Conservation (phyloP, 805 yeast species). For the Torulaspora quercuum region DNA sequence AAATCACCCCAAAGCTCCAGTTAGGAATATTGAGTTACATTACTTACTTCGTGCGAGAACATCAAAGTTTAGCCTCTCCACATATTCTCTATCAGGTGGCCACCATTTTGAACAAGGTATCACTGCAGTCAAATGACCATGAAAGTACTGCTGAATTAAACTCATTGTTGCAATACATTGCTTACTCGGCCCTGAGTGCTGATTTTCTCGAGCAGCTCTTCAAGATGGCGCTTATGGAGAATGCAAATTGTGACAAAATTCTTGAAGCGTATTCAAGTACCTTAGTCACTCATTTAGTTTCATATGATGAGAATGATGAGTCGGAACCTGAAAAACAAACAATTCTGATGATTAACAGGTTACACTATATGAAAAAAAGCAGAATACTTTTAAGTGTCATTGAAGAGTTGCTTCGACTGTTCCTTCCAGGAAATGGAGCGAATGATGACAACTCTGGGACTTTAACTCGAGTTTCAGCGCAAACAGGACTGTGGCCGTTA, state of each 20-base stretch:
- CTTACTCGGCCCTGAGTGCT: constrained; percentile 1
- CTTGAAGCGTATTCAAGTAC: constrained; percentile 1
- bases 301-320: neutral
- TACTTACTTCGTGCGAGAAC: neutral
- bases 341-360: neutral
- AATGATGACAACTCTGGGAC: constrained; percentile 1
- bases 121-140: constrained; percentile 3
- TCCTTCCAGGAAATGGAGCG: neutral
- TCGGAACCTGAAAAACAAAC: neutral
- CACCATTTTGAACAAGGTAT: constrained; percentile 1
- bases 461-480: neutral
- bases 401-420: neutral
- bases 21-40: constrained; percentile 4
- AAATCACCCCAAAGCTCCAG: neutral
- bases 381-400: constrained; percentile 1
- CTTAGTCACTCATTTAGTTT: neutral
- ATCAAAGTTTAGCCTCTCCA: neutral
- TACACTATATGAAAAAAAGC: constrained; percentile 4
- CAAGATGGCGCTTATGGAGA: constrained; percentile 1
- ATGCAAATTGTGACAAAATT: neutral
- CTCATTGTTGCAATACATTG: constrained; percentile 6
- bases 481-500: constrained; percentile 9
- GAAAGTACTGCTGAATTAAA: neutral
- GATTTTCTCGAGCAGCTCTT: constrained; percentile 6
- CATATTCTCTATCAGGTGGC: neutral